These are phyloP conservation scores for Aspergillus sp. DNA, from an alignment of 2,329 filamentous ascomycete species.

Conservation along the genomic window DNA sequence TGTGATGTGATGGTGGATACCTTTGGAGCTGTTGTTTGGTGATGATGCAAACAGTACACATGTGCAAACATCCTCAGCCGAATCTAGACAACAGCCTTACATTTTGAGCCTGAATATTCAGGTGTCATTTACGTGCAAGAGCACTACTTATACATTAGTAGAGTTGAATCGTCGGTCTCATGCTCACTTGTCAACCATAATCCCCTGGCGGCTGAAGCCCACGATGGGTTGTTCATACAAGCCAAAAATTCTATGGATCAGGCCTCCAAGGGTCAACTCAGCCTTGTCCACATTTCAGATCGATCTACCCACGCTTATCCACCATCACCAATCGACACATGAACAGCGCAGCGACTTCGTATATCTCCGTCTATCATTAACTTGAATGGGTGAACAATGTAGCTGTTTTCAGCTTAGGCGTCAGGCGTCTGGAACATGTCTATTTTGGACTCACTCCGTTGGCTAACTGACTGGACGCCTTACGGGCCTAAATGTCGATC, in stretches of 20 bases:
- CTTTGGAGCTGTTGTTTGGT: slow-evolving; percentile 7
- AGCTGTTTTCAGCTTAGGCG: background rate
- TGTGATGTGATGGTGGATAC: background rate
- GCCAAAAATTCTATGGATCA: background rate
- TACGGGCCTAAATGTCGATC: background rate
- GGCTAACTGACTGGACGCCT: background rate
- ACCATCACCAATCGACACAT: background rate
- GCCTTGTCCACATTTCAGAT: background rate
- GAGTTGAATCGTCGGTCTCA: background rate
- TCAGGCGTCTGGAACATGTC: background rate
- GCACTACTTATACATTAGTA: no score
- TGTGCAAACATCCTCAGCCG: background rate
- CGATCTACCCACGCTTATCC: background rate
- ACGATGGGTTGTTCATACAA: no score
- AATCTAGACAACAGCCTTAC: background rate
- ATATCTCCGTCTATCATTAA: background rate
- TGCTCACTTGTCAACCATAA: no score
- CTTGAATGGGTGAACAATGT: background rate
- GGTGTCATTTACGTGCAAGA: background rate
- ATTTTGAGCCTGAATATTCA: background rate
- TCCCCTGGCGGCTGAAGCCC: no score
- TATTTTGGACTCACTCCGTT: background rate
- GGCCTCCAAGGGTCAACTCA: background rate
- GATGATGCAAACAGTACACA: slow-evolving; percentile 6
- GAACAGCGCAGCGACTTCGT: background rate